Conservation (phyloP, 2,329 filamentous ascomycete genomes). For the Boeremia lycopersici region DNA sequence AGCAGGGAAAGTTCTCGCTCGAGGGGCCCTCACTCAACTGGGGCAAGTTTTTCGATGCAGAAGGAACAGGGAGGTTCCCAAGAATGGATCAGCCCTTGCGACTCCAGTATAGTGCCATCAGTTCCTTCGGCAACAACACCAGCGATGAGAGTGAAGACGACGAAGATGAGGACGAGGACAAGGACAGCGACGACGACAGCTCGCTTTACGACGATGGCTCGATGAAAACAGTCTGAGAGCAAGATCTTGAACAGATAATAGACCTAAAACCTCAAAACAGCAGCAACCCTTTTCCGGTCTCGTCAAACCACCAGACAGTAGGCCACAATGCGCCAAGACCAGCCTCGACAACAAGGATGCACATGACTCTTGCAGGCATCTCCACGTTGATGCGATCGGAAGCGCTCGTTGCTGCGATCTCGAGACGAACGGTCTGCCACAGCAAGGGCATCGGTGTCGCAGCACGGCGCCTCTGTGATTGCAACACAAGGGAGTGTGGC, state of each 20-base stretch:
- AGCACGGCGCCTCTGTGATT: slow-evolving; percentile 13
- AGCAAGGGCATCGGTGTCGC: slow-evolving; percentile 14
- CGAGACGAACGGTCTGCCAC: slow-evolving; percentile 8
- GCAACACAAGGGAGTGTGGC: slow-evolving; percentile 7
- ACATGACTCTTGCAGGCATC: background rate
- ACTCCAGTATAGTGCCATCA: slow-evolving; percentile 8
- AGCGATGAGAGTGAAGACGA: slow-evolving; percentile 6
- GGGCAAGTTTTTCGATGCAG: slow-evolving; percentile 26
- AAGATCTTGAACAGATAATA: background rate
- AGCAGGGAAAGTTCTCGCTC: slow-evolving; percentile 32
- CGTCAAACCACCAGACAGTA: slow-evolving; percentile 22
- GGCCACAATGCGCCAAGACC: slow-evolving; percentile 19
- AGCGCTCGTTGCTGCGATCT: slow-evolving; percentile 4
- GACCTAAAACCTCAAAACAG: background rate
- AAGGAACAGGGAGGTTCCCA: slow-evolving; percentile 8
- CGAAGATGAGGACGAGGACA: background rate
- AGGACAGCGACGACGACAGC: background rate
- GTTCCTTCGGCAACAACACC: background rate
- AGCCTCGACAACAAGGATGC: background rate
- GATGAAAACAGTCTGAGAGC: slow-evolving; percentile 5
- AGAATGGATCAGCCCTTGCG: slow-evolving; percentile 14
- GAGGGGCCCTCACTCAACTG: slow-evolving; percentile 30
- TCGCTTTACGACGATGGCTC: slow-evolving; percentile 10
- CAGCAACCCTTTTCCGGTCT: slow-evolving; percentile 6
- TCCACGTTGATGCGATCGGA: background rate